Evolutionary conservation across 139 green algal species (phyloP), one percentile per base, ranked within the genome.

Genomic region (Coelastrella sp.): DNA sequence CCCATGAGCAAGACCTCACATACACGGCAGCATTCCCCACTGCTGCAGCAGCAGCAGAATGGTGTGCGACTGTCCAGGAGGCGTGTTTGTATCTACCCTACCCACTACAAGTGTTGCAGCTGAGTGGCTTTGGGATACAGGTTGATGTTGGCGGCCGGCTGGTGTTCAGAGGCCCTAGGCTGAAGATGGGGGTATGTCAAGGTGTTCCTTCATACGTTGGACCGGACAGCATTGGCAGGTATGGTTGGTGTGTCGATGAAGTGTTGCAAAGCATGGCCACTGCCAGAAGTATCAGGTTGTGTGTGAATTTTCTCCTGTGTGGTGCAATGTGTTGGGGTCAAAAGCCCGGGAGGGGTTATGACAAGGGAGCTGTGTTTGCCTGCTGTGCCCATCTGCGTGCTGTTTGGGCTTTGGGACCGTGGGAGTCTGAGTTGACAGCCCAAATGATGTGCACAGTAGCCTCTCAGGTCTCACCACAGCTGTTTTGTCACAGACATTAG

Each of bases 181-280:
- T 96, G 60, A 93, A 94, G 89, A 95, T 96, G 83, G 94, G 94
- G 19, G 19, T 96, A 5, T 92, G 86, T 66, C 86, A 94, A 77
- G 93, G 93, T 57, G 54, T 76, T 19, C 92, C 92, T 4, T 73
- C 59, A 4, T 86, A 86, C 80, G 90, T 95, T 59, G 54, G 94
- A 10, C 92, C 92, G 0, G 93, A 95, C 85, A 89, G 93, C 56
- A n/a, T 89, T 16, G 84, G 84, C 56, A 89, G 84, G 82, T 87
- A 64, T 17, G 59, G 61, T 71, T 10, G 61, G 61, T n/a, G n/a
- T n/a, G n/a, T n/a, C n/a, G n/a, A n/a, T n/a, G n/a, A n/a, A n/a
- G n/a, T n/a, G n/a, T n/a, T n/a, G n/a, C n/a, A n/a, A n/a, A n/a
- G n/a, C n/a, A n/a, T n/a, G n/a, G n/a, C n/a, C n/a, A n/a, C n/a